These are phyloP conservation scores for Dendrothele bispora DNA, from an alignment of 768 basidiomycete genomes.

Conservation along the genomic window DNA sequence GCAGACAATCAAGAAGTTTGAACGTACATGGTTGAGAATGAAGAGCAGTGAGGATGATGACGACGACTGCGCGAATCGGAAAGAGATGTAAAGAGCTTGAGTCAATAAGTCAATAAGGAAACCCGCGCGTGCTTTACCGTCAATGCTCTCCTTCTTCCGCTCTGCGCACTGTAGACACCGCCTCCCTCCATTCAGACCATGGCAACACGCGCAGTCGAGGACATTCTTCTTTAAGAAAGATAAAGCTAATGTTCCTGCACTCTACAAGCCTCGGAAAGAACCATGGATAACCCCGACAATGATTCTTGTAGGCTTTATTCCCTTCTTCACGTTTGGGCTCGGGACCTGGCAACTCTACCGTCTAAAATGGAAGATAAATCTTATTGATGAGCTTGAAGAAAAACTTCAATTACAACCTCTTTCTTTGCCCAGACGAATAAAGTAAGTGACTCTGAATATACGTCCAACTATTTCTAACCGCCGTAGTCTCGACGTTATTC, in stretches of 20 bases:
- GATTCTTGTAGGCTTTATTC: constrained; percentile 79
- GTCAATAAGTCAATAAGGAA: neutral
- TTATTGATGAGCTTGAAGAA: constrained; percentile 93
- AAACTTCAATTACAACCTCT: constrained; percentile 83
- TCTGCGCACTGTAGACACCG: constrained; percentile 5
- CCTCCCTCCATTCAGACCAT: constrained; percentile 9
- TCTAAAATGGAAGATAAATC: constrained; percentile 89
- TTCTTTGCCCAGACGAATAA: constrained; percentile 77
- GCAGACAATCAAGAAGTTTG: neutral
- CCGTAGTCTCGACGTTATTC: constrained; percentile 67
- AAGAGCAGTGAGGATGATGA: no score
- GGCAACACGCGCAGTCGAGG: no score
- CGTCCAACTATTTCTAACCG: constrained; percentile 39
- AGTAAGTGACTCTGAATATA: constrained; percentile 51
- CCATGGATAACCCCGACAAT: constrained; percentile 70
- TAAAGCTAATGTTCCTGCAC: constrained; percentile 36
- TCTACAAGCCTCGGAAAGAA: constrained; percentile 59
- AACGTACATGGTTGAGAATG: no score
- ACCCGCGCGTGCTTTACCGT: constrained; percentile 4
- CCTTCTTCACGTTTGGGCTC: constrained; percentile 85
- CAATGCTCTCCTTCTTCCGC: constrained; percentile 16
- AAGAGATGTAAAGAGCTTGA: no score
- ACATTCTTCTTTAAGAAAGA: constrained; percentile 1
- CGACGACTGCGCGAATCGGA: no score
- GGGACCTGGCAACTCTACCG: constrained; percentile 95